Evolutionary conservation across 179 eudicot species (phyloP), one percentile per base, ranked within the genome.

Genomic region (Beta macrorhiza): DNA sequence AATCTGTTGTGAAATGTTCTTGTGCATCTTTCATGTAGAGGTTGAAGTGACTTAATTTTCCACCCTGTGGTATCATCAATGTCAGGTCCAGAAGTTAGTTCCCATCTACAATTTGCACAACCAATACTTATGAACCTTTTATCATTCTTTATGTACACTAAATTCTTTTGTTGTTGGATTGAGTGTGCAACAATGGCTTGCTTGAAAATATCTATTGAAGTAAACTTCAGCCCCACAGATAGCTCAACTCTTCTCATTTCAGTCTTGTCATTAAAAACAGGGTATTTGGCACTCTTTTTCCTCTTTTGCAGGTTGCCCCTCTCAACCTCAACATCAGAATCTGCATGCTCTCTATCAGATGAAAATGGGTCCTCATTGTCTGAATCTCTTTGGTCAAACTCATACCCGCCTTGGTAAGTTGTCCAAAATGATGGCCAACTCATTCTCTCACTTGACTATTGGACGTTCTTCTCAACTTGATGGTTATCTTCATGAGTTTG

Each of bases 11-110:
- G 11, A 25, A 73, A 73, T 2, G 82, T 74, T 45, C 64, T 80
- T 2, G 7, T 13, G 29, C 78, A 80, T 7, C 8, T 47, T 9
- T 8, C 25, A 17, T 80, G 82, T 5, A 52, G 5, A 2, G 67
- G 73, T 19, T 80, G 74, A 32, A 80, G 45, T 0, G 68, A 59
- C 52, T 72, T 80, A 2, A 80, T 70, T 44, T 79, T 68, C 81
- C 68, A 79, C 20, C 42, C 75, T 11, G 14, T 56, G 7, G 8
- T 13, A 44, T 70, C 59, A 0, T 47, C 69, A 45, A 70, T 19
- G 16, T 79, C 68, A 8, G 56, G 75, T 0, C 67, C 81, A 10
- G 25, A 29, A 19, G 67, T 78, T 19, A 56, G 25, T 44, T 78
- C 55, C 81, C 81, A 56, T 2, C 13, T 37, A n/a, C 57, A 68